Base-by-base conservation (phyloP, 805 yeast genomes). In the Candida anglica region DNA sequence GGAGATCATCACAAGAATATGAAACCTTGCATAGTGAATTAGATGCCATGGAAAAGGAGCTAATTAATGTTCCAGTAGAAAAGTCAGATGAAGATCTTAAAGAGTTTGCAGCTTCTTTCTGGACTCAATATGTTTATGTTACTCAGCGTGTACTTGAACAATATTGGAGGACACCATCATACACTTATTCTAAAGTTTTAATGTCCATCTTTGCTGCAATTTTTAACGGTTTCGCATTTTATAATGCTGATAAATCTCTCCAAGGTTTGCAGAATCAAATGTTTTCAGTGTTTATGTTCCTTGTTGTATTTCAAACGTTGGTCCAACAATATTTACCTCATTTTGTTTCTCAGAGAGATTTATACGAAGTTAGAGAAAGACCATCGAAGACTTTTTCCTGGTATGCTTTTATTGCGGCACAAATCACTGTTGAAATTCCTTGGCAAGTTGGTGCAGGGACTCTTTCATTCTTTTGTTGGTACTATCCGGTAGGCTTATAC, bases 361-460 rank as follows among this genome's bases (percentile, higher is more conserved):
- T 81, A 25, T 81, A 80, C 46, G 88, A 82, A 53, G 83, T 75
- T 22, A 73, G 88, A 55, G 88, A 82, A 50, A 69, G 84, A 36
- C 86, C 86, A 8, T 75, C 87, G 2, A 79, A 77, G 56, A 77
- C 87, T 0, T 81, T 79, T 47, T 61, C 77, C 6, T 82, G 89
- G 87, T 41, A 59, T 33, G 71, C 81, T 0, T 81, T 81, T 40
- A 65, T 82, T 36, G 29, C 69, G 18, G 75, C 85, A 10, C 86
- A 80, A 50, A 65, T 81, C 25, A 56, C 78, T 18, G 78, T 76
- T 27, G 91, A 83, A 51, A 57, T 79, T 22, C 87, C 88, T 26
- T 79, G 78, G 77, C 75, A 78, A 44, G 40, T 76, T 19, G 37
- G 74, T 5, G 63, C 71, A 38, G 87, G 86, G 48, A 80, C 88